These are phyloP conservation scores for Exophiala xenobiotica DNA, from an alignment of 2,329 filamentous ascomycete genomes.

Conservation along the genomic window DNA sequence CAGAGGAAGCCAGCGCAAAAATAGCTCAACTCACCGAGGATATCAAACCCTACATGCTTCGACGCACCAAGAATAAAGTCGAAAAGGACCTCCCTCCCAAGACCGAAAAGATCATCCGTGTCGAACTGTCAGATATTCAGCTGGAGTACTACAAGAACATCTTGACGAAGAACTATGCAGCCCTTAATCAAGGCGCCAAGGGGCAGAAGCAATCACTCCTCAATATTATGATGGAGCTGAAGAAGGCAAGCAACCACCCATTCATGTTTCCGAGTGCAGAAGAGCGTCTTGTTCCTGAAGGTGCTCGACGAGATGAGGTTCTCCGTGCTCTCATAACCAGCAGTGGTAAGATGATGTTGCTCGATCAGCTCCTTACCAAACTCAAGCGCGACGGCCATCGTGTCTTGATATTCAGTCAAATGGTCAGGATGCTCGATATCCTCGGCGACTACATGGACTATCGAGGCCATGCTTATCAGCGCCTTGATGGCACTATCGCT, in stretches of 20 bases:
- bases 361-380: conserved; percentile 92
- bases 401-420: conserved; percentile 97
- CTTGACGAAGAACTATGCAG: conserved; percentile 91
- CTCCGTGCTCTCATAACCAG: conserved; percentile 92
- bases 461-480: conserved; percentile 91
- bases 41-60: conserved; percentile 91
- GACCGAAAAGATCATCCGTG: conserved; percentile 97
- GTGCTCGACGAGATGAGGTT: conserved; percentile 79
- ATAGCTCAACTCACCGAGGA: conserved; percentile 79
- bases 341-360: conserved; percentile 99
- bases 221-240: conserved; percentile 99
- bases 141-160: conserved; percentile 99
- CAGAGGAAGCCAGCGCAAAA: conserved; percentile 80
- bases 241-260: conserved; percentile 98
- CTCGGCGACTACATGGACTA: conserved; percentile 90
- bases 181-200: conserved; percentile 82
- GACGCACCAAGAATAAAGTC: conserved; percentile 94
- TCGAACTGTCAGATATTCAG: conserved; percentile 93
- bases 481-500: conserved; percentile 91
- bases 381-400: conserved; percentile 90
- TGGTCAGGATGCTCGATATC: conserved; percentile 98
- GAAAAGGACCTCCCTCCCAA: conserved; percentile 95
- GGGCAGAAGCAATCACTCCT: conserved; percentile 93
- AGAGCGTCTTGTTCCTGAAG: conserved; percentile 79
- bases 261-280: conserved; percentile 97